These are phyloP conservation scores for Yamadazyma epiphylla DNA, from an alignment of 1,139 yeast species.

Conservation along the genomic window DNA sequence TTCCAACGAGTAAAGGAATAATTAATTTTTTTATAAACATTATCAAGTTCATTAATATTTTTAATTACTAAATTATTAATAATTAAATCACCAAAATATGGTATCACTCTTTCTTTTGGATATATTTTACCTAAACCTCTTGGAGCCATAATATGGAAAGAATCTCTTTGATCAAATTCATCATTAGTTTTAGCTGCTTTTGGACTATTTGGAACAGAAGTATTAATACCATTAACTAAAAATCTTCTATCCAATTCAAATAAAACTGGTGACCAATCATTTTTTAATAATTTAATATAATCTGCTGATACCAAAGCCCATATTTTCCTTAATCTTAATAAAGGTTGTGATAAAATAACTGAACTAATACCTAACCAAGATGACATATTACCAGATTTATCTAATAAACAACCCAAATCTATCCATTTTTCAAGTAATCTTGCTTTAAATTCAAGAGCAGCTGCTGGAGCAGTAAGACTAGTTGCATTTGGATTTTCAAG, in stretches of 20 bases:
- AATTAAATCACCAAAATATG: conserved; percentile 82
- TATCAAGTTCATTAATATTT: conserved; percentile 55
- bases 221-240: conserved; percentile 35
- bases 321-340: conserved; percentile 65
- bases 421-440: conserved; percentile 79
- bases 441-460: conserved; percentile 51
- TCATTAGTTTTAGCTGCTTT: conserved; percentile 8
- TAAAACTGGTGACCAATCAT: conserved; percentile 93
- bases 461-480: conserved; percentile 12
- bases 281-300: conserved; percentile 58
- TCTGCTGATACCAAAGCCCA: conserved; percentile 74
- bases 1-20: conserved; percentile 84
- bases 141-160: conserved; percentile 80
- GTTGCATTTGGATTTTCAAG: conserved; percentile 29
- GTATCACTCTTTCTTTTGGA: conserved; percentile 76
- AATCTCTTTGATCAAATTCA: conserved; percentile 29
- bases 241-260: conserved; percentile 82
- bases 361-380: conserved; percentile 93
- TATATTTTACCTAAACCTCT: conserved; percentile 80
- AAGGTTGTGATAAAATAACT: conserved; percentile 76
- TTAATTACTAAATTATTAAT: conserved; percentile 28
- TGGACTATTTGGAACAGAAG: conserved; percentile 13
- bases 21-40: conserved; percentile 63
- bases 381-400: conserved; percentile 86
- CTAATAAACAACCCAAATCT: conserved; percentile 73